These are phyloP conservation scores for Dryas integrifolia DNA, from an alignment of 331 rosid genomes.

Conservation along the genomic window DNA sequence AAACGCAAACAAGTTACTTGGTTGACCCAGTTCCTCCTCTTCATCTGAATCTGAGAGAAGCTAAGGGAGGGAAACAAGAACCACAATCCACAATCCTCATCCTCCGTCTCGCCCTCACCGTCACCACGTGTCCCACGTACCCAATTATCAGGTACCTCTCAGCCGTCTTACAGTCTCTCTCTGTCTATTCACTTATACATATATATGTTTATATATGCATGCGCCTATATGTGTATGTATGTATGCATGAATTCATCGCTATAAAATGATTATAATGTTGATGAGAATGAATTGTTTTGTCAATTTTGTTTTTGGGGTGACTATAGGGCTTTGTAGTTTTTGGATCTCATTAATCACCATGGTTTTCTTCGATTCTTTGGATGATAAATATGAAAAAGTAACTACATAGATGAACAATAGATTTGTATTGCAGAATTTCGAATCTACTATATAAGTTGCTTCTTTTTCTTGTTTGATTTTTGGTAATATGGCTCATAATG, in stretches of 20 bases:
- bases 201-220: neutral
- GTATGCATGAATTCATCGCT: neutral
- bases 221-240: neutral
- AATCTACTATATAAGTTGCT: neutral
- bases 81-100: neutral
- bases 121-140: neutral
- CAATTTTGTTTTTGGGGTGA: conserved; percentile 3
- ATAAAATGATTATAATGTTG: neutral
- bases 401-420: neutral
- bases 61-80: conserved; percentile 3
- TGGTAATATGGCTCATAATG: neutral
- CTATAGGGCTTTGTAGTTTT: neutral
- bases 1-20: conserved; percentile 12
- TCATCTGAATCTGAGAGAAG: conserved; percentile 24
- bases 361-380: neutral
- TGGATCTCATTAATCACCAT: conserved; percentile 13
- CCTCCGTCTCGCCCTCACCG: neutral
- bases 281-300: neutral
- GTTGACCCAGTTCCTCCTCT: conserved; percentile 19
- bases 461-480: neutral
- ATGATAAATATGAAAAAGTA: neutral
- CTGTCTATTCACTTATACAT: neutral
- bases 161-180: neutral
- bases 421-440: neutral
- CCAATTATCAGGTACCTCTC: conserved; percentile 9